Percentiles rank a stretch among this genome's conserved stretches.
Conservation (phyloP, 1,284 basidiomycete genomes). For the Irpex lacteus region DNA sequence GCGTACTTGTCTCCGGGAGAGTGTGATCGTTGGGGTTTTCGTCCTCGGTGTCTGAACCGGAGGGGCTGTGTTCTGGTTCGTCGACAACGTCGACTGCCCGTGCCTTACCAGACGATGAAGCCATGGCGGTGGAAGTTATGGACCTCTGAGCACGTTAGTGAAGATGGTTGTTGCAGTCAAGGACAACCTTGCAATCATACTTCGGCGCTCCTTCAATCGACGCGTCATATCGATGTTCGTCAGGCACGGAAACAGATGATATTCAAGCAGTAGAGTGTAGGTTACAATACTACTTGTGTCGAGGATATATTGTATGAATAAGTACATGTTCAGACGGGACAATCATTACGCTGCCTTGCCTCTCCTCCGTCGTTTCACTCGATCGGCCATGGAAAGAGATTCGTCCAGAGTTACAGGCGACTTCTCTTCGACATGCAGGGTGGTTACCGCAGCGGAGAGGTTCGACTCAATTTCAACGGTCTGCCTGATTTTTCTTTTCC, state of each 20-base stretch:
- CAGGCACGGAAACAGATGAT: neutral
- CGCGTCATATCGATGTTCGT: neutral
- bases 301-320: neutral
- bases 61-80: constrained; percentile 21
- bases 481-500: constrained; percentile 12
- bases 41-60: constrained; percentile 34
- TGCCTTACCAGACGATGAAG: constrained; percentile 31
- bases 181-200: neutral
- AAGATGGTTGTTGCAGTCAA: neutral
- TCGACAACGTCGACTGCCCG: constrained; percentile 43
- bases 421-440: neutral
- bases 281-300: too few relatives aligned
- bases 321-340: neutral
- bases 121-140: constrained; percentile 1
- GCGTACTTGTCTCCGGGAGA: constrained; percentile 26
- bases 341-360: neutral
- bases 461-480: constrained; percentile 1
- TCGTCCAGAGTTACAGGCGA: neutral
- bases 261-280: neutral
- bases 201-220: neutral
- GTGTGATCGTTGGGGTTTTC: constrained; percentile 24
- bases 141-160: neutral
- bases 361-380: constrained; percentile 34
- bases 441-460: neutral
- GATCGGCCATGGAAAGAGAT: constrained; percentile 25